phyloP scores from a whole-genome alignment of 495 filamentous ascomycete species.

The Neohortaea acidophila region DNA sequence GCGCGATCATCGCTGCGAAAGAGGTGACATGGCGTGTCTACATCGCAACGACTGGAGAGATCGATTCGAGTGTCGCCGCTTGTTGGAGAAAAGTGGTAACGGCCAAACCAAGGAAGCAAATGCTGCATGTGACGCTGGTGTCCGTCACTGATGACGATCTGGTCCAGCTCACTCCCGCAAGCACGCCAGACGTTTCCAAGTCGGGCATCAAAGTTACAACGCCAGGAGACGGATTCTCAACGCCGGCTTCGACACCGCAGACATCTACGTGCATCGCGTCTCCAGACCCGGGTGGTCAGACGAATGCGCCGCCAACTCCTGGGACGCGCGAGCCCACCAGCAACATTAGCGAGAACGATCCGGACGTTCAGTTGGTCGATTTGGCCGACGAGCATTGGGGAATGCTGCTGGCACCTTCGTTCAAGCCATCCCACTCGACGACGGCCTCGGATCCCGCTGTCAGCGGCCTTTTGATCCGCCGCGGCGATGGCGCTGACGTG shows the following conservation, averaged over 20 bases:
- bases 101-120: constrained; percentile 2
- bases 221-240: constrained; percentile 7
- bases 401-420: constrained; percentile 56
- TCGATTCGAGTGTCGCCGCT: constrained; percentile 3
- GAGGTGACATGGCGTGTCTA: constrained; percentile 70
- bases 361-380: constrained; percentile 62
- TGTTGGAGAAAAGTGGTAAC: constrained; percentile 10
- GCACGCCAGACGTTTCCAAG: neutral
- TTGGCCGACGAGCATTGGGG: constrained; percentile 69
- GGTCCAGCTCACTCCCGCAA: constrained; percentile 6
- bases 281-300: constrained; percentile 31
- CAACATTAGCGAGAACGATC: constrained; percentile 31
- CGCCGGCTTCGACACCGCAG: constrained; percentile 12
- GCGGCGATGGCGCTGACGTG: constrained; percentile 34
- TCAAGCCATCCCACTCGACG: constrained; percentile 49
- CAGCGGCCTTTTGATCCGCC: constrained; percentile 64
- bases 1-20: constrained; percentile 53
- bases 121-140: constrained; percentile 11
- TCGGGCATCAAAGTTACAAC: neutral
- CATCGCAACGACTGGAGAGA: constrained; percentile 32
- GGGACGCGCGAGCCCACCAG: constrained; percentile 26
- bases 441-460: constrained; percentile 42
- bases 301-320: constrained; percentile 42
- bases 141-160: constrained; percentile 2
- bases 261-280: constrained; percentile 21